These are phyloP conservation scores for Mycogone perniciosa DNA, from an alignment of 2,329 filamentous ascomycete species.

Conservation along the genomic window DNA sequence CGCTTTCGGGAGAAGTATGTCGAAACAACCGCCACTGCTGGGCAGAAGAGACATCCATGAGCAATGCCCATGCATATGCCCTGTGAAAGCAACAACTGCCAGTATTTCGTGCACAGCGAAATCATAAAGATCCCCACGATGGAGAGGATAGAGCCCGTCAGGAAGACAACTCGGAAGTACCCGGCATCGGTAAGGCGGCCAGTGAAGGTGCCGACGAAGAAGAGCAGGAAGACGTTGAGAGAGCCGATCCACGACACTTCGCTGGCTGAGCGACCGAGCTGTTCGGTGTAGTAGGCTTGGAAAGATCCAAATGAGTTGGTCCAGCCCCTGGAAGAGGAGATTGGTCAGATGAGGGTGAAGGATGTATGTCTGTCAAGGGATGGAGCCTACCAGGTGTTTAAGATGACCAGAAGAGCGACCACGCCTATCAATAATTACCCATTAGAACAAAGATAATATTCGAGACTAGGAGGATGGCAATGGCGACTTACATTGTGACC, in stretches of 20 bases:
- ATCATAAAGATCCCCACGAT: conserved; percentile 44
- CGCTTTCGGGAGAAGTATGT: conserved; percentile 57
- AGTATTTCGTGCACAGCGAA: conserved; percentile 42
- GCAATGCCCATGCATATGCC: conserved; percentile 53
- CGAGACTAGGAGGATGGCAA: background rate
- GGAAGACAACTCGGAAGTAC: conserved; percentile 40
- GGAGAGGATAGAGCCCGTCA: conserved; percentile 35
- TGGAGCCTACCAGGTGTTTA: conserved; percentile 40
- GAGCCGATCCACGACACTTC: conserved; percentile 53
- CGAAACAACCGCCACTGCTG: conserved; percentile 57
- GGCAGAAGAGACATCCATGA: conserved; percentile 58
- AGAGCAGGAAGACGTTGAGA: conserved; percentile 47
- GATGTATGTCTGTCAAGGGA: background rate
- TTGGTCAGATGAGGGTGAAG: background rate
- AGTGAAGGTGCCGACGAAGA: conserved; percentile 48
- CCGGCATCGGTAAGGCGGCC: conserved; percentile 50
- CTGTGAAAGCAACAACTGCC: conserved; percentile 51
- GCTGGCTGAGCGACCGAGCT: conserved; percentile 35
- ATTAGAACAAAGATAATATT: background rate
- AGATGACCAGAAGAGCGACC: conserved; percentile 37
- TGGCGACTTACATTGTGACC: conserved; percentile 36
- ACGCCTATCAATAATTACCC: conserved; percentile 10
- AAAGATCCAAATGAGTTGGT: conserved; percentile 52
- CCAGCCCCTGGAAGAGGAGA: conserved; percentile 33
- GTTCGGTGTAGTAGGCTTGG: conserved; percentile 44